Evolutionary conservation across 805 yeast species (phyloP).

Genomic region (Cyberlindnera maclurae): DNA sequence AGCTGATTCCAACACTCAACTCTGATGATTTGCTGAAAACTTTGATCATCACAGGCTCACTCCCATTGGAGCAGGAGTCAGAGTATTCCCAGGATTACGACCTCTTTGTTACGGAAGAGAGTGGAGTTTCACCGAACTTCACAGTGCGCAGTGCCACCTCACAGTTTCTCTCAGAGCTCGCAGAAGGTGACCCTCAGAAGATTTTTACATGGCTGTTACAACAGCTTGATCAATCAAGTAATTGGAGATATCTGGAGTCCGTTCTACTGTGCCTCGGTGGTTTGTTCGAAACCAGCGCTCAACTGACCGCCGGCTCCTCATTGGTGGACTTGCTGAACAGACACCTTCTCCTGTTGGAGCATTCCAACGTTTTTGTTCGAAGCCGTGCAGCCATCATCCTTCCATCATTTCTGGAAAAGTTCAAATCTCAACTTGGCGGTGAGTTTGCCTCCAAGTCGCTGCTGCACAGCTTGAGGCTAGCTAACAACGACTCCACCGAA

Average conservation of each 20-base stretch:
- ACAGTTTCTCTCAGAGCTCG: constrained; percentile 48
- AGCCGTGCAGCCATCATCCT: constrained; percentile 43
- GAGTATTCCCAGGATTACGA: constrained; percentile 59
- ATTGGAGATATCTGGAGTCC: constrained; percentile 41
- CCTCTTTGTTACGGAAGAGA: constrained; percentile 61
- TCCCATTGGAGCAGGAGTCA: constrained; percentile 31
- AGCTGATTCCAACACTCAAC: constrained; percentile 1
- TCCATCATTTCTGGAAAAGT: constrained; percentile 54
- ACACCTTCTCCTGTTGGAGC: constrained; percentile 8
- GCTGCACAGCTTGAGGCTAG: constrained; percentile 15
- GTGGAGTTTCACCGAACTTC: constrained; percentile 54
- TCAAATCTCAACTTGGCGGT: constrained; percentile 28
- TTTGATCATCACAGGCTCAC: constrained; percentile 10
- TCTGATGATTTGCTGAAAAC: constrained; percentile 7
- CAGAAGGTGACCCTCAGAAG: constrained; percentile 31
- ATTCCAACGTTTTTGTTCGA: constrained; percentile 32
- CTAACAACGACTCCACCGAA: constrained; percentile 26
- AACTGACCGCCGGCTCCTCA: constrained; percentile 22
- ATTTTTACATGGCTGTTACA: constrained; percentile 10
- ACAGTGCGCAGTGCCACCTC: constrained; percentile 54
- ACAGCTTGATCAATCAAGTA: constrained; percentile 6
- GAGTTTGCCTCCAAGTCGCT: constrained; percentile 26
- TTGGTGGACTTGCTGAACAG: constrained; percentile 8
- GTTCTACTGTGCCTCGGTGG: constrained; percentile 45
- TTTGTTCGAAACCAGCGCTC: constrained; percentile 31